Base-by-base conservation (phyloP, 805 yeast genomes). In the Candida argentea region DNA sequence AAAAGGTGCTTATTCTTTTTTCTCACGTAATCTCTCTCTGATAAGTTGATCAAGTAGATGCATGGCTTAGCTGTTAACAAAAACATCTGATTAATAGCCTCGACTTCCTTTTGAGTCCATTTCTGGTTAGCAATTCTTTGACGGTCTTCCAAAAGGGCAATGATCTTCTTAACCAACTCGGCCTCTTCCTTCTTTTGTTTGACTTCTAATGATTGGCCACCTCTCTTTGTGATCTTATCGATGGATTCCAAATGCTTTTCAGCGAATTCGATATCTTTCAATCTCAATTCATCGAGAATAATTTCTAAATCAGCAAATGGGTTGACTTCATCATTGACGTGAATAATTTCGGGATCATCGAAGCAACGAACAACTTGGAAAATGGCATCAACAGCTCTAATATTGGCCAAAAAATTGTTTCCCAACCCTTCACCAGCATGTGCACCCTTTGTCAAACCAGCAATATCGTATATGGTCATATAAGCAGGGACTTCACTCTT, bases 361-460 rank as follows among this genome's bases (percentile, higher is more conserved):
- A 91, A 91, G 61, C 94, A 83, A 62, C 98, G 79, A 28, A 91
- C 97, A 40, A 91, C 95, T 65, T 91, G 97, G 65, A 82, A 91
- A 40, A 91, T 79, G 38, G 96, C 95, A 70, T 91, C 98, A 32
- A 91, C 98, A 27, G 95, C 91, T 61, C 97, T 76, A 48, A 91
- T 91, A 57, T 91, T 87, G 43, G 94, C 79, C 64, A 91, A 74
- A 72, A 91, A 91, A 38, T 94, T 94, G 58, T 91, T 91, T 52
- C 98, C 98, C 42, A 91, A 74, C 55, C 98, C 98, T 62, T 86
- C 96, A 57, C 97, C 97, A 30, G 82, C 79, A 35, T 85, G 76
- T 21, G 97, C 96, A 62, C 95, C 96, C 62, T 84, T 84, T 40
- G 97, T 89, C 54, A 91, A 70, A 57, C 98, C 98, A 35, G 98